Evolutionary conservation across 1,284 basidiomycete species (phyloP), one percentile per base, ranked within the genome.

Genomic region (Naganishia cerealis): DNA sequence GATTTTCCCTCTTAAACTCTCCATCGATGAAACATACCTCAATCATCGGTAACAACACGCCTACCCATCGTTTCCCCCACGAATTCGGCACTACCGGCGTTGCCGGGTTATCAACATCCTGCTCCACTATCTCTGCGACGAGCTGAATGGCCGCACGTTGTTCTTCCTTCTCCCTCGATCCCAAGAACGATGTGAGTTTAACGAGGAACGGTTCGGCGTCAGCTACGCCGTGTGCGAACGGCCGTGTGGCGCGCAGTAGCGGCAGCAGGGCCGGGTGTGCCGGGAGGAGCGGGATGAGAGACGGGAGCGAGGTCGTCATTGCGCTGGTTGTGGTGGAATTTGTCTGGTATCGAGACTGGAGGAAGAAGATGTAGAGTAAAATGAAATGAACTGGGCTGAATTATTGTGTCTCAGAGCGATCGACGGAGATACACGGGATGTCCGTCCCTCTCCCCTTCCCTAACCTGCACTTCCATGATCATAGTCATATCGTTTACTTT

Each of bases 11-110:
- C 46, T 8, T 8, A 9, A 8, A 8, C 10, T 9, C 46, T 10
- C 12, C 46, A 2, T 24, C 8, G 24, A 15, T 15, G 3, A 33
- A 36, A 58, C 65, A 18, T 21, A 59, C 65, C 18, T 56, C 57
- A 40, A 67, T 57, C 16, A 69, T 48, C 36, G 68, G 50, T 39
- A 69, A n/a, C 24, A 69, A 48, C 26, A 42, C 72, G 0, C 68
- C 72, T 26, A 78, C 71, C 79, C 78, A 80, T 1, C 68, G 70
- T 67, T 78, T 80, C 2, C 78, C 79, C 53, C 66, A 77, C 26
- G 66, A 70, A 16, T 48, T 57, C 3, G 71, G 71, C 26, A 78
- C 40, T 7, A 75, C 75, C 68, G 72, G 75, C 3, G 78, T 77
- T 24, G 7, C n/a, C 46, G 7, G 21, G 6, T 33, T 24, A 66